Conservation (phyloP, 78 protist genomes). For the Paulinella micropora region DNA sequence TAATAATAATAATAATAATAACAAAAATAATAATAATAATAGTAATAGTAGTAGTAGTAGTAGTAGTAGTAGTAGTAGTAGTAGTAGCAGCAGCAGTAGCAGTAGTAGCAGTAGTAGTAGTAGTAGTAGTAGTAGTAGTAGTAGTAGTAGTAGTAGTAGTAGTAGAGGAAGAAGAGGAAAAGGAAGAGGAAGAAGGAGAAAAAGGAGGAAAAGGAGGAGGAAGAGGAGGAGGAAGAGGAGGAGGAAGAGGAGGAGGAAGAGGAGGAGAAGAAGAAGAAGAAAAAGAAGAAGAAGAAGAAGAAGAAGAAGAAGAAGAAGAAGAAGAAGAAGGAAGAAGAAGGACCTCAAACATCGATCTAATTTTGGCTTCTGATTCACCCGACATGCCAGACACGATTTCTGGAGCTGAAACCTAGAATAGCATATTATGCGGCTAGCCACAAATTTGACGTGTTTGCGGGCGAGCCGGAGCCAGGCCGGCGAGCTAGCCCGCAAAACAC, state of each 20-base stretch:
- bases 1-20: neutral
- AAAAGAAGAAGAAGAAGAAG: neutral
- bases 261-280: neutral
- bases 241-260: neutral
- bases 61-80: neutral
- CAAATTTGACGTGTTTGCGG: too few species aligned
- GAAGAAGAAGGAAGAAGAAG: too few species aligned
- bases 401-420: conserved; percentile 79
- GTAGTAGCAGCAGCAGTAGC: neutral
- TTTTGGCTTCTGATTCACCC: conserved; percentile 80
- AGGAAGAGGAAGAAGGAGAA: neutral
- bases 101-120: neutral
- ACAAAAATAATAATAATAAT: neutral
- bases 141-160: neutral
- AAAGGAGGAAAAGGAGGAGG: neutral
- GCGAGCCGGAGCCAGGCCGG: too few species aligned
- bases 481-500: too few species aligned
- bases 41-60: neutral
- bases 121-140: neutral
- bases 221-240: neutral
- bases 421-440: too few species aligned
- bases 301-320: too few species aligned
- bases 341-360: conserved; percentile 54
- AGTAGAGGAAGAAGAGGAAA: neutral
- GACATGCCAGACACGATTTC: conserved; percentile 80